A percentile compares a stretch with the other conserved stretches of the same genome.
Evolutionary conservation across 2,329 filamentous ascomycete species (phyloP).

Genomic region (Xylaria hypoxylon): DNA sequence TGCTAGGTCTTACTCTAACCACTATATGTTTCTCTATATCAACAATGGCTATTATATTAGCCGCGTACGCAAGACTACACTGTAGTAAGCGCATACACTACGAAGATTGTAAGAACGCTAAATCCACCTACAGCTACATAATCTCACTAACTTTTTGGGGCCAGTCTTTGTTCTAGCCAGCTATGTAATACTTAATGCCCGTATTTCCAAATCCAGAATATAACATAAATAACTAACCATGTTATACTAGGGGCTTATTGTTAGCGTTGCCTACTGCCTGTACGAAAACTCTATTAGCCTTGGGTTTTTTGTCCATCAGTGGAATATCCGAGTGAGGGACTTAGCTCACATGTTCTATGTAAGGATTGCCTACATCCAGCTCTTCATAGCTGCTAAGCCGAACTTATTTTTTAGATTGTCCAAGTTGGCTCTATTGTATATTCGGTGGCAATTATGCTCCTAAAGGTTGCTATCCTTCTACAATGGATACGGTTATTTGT

Average conservation of each 20-base stretch:
- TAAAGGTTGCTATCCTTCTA: slow-evolving; percentile 36
- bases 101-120: slow-evolving; percentile 27
- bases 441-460: slow-evolving; percentile 21
- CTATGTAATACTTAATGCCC: slow-evolving; percentile 22
- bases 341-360: slow-evolving; percentile 29
- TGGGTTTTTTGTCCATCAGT: slow-evolving; percentile 35
- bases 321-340: slow-evolving; percentile 33
- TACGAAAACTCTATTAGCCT: background rate
- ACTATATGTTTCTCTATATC: slow-evolving; percentile 27
- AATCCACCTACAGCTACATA: background rate
- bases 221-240: too few relatives aligned
- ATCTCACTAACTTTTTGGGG: background rate
- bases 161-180: slow-evolving; percentile 23
- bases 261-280: slow-evolving; percentile 10
- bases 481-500: slow-evolving; percentile 38
- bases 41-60: slow-evolving; percentile 19
- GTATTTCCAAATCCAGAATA: background rate
- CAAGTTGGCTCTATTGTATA: slow-evolving; percentile 28
- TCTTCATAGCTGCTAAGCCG: background rate
- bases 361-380: background rate
- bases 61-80: slow-evolving; percentile 23
- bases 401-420: slow-evolving; percentile 5
- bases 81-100: slow-evolving; percentile 23
- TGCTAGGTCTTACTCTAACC: slow-evolving; percentile 1
- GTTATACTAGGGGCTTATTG: slow-evolving; percentile 14